Percentiles rank a stretch among this genome's conserved stretches.
phyloP scores from a whole-genome alignment of 805 yeast genomes.

The Lipomyces yamadae region DNA sequence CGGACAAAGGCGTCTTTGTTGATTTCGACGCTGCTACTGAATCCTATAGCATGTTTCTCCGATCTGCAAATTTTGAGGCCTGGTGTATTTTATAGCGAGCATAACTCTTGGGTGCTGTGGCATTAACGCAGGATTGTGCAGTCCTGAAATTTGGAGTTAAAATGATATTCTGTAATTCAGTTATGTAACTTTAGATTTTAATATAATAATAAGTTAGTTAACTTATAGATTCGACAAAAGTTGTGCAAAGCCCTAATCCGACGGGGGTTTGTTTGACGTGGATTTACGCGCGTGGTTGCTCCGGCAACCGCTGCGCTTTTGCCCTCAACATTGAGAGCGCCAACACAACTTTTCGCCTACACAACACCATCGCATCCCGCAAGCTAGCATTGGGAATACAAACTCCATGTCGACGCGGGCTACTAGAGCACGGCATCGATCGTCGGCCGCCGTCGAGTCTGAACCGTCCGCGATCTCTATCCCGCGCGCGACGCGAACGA shows the following conservation, averaged over 20 bases:
- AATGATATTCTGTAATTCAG: too few species aligned
- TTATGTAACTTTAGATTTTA: too few species aligned
- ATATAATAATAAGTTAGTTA: too few species aligned
- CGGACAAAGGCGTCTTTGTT: constrained; percentile 26
- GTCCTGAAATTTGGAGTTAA: not conserved
- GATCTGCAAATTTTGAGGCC: constrained; percentile 34
- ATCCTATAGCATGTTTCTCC: constrained; percentile 22
- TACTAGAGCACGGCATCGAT: not conserved
- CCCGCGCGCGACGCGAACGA: not conserved
- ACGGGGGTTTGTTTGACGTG: constrained; percentile 2
- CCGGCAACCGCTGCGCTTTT: not conserved
- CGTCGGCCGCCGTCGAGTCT: not conserved
- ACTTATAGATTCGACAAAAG: not conserved
- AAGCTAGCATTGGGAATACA: not conserved
- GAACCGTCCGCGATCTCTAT: not conserved
- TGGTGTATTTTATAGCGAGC: constrained; percentile 25
- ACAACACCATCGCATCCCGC: too few species aligned
- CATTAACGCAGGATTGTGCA: not conserved
- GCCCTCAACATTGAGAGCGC: not conserved
- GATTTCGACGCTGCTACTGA: constrained; percentile 17
- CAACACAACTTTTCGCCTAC: too few species aligned
- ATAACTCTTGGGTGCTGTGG: too few species aligned
- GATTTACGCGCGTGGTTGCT: not conserved
- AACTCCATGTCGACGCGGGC: constrained; percentile 5
- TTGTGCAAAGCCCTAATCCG: not conserved